Evolutionary conservation across 306 rosid genomes (phyloP), one percentile per base, ranked within the genome.

Genomic region (Gastrolobium bilobum): DNA sequence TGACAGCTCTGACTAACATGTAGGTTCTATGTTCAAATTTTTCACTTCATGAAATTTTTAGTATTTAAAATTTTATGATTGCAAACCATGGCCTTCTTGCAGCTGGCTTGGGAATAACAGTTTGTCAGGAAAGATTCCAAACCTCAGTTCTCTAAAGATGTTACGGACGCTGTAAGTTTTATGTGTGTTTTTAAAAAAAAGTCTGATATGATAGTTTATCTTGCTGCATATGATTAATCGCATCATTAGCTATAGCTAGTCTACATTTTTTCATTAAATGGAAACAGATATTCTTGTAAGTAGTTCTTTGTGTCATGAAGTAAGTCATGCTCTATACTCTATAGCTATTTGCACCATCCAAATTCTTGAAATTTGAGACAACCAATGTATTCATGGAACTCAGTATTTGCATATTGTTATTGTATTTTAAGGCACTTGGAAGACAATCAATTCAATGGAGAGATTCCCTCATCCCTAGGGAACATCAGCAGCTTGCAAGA

Each of bases 21-120:
- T 95, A 86, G 73, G 96, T 83, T 76, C 51, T 33, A 8, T 15
- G 11, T 50, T 61, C 51, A 69, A 47, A 56, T 14, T 29, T 34
- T 52, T 31, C 39, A 3, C 6, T 37, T 71, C 5, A 50, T 62
- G 68, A 79, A 64, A 62, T 79, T 57, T 79, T 57, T 79, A 75
- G 68, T 37, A 47, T 44, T 29, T 30, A 14, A 46, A 3, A 0
- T 51, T 66, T 70, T 75, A 60, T 85, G 69, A 76, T 68, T 78
- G 54, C 13, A 31, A 81, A 77, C 47, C 44, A 30, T 52, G 72
- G 37, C 33, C 48, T 66, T 66, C 66, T 82, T 75, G 71, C 89
- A 93, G 98, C 79, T 90, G 89, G 98, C 96, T 96, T 39, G 96
- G 97, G 66, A 89, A 87, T 77, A 96, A 93, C 86, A 93, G 68